phyloP scores from a whole-genome alignment of 495 filamentous ascomycete species.

The Aspergillus leporis region DNA sequence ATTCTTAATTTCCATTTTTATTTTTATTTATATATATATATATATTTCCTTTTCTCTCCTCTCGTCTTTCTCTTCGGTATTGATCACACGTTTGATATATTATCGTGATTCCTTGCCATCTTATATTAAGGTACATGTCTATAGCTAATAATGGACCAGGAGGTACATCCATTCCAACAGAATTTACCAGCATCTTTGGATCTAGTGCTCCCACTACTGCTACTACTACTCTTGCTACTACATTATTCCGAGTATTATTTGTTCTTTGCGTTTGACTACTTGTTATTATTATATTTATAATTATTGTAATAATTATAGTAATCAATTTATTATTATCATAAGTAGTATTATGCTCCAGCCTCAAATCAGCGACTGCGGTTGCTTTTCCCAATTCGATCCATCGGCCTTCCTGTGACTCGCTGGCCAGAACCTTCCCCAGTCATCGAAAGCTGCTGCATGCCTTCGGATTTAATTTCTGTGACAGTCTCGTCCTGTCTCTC shows the following conservation, averaged over 20 bases:
- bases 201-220: not conserved
- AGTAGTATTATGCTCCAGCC: conserved; percentile 20
- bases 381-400: conserved; percentile 20
- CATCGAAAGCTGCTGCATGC: conserved; percentile 21
- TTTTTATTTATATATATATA: too few species aligned
- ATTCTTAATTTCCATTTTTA: too few species aligned
- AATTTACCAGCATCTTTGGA: too few species aligned
- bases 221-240: not conserved
- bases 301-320: not conserved
- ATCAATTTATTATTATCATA: conserved; percentile 1
- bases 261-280: not conserved
- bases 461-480: conserved; percentile 24
- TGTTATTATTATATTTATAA: not conserved
- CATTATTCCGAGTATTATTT: too few species aligned
- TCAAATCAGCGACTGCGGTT: conserved; percentile 9
- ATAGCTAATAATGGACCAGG: not conserved
- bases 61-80: conserved; percentile 10
- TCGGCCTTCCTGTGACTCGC: conserved; percentile 20
- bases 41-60: not conserved
- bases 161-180: not conserved
- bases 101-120: not conserved
- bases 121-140: not conserved
- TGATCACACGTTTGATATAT: conserved; percentile 9
- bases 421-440: conserved; percentile 14
- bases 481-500: conserved; percentile 17